These are phyloP conservation scores for Prinsepia uniflora DNA, from an alignment of 306 rosid genomes.

Conservation along the genomic window DNA sequence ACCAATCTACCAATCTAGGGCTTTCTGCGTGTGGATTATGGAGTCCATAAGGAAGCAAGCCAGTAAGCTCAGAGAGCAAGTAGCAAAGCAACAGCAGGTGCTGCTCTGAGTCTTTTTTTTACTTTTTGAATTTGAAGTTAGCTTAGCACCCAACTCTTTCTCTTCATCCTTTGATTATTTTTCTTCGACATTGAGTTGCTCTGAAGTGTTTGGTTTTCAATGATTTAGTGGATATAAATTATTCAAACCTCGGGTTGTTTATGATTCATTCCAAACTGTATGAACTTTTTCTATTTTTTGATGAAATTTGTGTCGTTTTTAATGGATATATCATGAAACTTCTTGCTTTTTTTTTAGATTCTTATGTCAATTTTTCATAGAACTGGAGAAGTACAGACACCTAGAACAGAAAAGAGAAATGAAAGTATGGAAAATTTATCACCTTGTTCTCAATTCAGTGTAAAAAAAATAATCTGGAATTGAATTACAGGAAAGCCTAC, in stretches of 20 bases:
- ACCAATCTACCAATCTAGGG: not conserved
- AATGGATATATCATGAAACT: not conserved
- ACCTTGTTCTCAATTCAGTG: not conserved
- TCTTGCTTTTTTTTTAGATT: not conserved
- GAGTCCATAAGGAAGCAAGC: slow-evolving; percentile 93
- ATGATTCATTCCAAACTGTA: not conserved
- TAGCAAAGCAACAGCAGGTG: slow-evolving; percentile 92
- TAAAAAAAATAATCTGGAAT: not conserved
- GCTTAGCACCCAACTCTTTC: not conserved
- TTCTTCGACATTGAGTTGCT: not conserved
- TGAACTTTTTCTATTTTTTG: not conserved
- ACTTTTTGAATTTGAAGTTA: not conserved
- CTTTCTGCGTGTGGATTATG: slow-evolving; percentile 23
- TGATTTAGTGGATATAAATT: not conserved
- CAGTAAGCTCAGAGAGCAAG: slow-evolving; percentile 82
- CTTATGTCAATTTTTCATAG: too few species aligned
- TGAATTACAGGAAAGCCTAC: too few species aligned
- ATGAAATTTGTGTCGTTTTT: not conserved
- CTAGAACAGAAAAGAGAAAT: not conserved
- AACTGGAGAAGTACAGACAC: too few species aligned
- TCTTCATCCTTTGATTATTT: not conserved
- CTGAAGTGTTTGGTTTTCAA: not conserved
- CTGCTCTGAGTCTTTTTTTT: slow-evolving; percentile 1
- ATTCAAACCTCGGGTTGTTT: not conserved
- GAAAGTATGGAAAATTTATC: not conserved